Conservation (phyloP, 2,329 filamentous ascomycete species). For the Ophiocordyceps sinensis region DNA sequence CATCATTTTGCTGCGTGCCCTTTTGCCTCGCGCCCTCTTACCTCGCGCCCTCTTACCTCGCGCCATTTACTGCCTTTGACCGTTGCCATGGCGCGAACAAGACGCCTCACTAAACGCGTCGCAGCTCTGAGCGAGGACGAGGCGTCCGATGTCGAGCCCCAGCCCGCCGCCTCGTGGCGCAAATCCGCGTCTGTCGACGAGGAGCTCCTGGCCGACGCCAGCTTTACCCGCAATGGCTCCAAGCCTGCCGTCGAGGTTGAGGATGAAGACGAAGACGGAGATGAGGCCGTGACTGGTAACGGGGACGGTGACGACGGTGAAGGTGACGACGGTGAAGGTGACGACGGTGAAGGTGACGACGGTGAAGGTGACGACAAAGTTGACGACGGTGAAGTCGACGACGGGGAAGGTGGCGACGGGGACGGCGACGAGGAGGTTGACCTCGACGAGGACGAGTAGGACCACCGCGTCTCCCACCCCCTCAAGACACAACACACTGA, state of each 20-base stretch:
- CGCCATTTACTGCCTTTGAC: too few species aligned
- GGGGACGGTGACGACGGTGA: constrained; percentile 31
- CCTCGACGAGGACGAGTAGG: constrained; percentile 29
- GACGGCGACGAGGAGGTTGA: constrained; percentile 22
- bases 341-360: too few species aligned
- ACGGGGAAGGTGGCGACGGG: constrained; percentile 25
- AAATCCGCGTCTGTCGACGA: constrained; percentile 9
- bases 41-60: not conserved
- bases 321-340: too few species aligned
- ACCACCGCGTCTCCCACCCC: constrained; percentile 6
- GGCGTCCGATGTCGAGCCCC: constrained; percentile 16
- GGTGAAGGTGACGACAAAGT: too few species aligned
- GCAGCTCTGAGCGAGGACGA: constrained; percentile 24
- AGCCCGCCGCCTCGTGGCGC: constrained; percentile 10
- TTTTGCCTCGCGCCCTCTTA: not conserved
- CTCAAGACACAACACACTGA: constrained; percentile 8
- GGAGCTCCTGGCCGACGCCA: constrained; percentile 5
- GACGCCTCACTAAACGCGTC: constrained; percentile 7
- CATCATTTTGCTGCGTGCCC: not conserved
- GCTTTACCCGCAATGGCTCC: not conserved
- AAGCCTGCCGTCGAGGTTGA: constrained; percentile 12
- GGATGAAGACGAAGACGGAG: constrained; percentile 17
- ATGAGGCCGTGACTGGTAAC: constrained; percentile 20
- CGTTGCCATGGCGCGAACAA: constrained; percentile 3
- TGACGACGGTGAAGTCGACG: constrained; percentile 31